phyloP scores from a whole-genome alignment of 108 stramenopile species.

The Skeletonema grethae region DNA sequence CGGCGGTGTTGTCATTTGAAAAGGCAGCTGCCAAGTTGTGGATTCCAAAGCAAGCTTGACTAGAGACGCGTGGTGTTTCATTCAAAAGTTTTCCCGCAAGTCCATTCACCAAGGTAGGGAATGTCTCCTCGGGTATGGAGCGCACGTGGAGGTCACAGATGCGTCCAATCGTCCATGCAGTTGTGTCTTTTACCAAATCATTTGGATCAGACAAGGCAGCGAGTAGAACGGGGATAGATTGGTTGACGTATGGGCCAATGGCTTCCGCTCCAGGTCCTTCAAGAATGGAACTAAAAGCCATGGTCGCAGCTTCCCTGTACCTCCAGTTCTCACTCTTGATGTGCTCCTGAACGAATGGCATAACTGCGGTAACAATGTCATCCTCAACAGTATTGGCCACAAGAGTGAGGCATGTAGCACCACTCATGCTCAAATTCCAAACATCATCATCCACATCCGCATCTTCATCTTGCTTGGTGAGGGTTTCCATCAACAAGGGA shows the following conservation, averaged over 20 bases:
- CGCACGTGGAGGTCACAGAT: conserved; percentile 91
- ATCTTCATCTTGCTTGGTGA: conserved; percentile 94
- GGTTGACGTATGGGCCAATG: conserved; percentile 80
- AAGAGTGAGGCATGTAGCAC: conserved; percentile 79
- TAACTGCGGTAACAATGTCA: conserved; percentile 72
- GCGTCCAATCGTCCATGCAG: conserved; percentile 89
- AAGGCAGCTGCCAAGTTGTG: conserved; percentile 90
- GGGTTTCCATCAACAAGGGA: conserved; percentile 81
- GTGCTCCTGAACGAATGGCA: conserved; percentile 89
- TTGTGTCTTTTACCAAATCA: conserved; percentile 88
- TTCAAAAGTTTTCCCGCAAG: conserved; percentile 72
- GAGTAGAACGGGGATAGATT: conserved; percentile 87
- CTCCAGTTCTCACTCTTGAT: conserved; percentile 92
- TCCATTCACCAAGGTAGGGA: conserved; percentile 80
- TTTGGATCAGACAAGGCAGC: conserved; percentile 73
- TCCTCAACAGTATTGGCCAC: conserved; percentile 88
- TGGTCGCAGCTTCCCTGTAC: conserved; percentile 89
- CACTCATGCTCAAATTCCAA: conserved; percentile 88
- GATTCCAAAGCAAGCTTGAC: conserved; percentile 89
- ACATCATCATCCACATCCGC: conserved; percentile 75
- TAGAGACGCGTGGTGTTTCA: conserved; percentile 79
- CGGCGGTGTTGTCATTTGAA: conserved; percentile 56
- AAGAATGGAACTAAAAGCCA: conserved; percentile 92
- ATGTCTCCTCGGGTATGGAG: conserved; percentile 74
- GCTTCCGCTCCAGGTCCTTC: conserved; percentile 82